Base-by-base conservation (phyloP, 2,329 filamentous ascomycete species). In the Paracamarosporium sp. region DNA sequence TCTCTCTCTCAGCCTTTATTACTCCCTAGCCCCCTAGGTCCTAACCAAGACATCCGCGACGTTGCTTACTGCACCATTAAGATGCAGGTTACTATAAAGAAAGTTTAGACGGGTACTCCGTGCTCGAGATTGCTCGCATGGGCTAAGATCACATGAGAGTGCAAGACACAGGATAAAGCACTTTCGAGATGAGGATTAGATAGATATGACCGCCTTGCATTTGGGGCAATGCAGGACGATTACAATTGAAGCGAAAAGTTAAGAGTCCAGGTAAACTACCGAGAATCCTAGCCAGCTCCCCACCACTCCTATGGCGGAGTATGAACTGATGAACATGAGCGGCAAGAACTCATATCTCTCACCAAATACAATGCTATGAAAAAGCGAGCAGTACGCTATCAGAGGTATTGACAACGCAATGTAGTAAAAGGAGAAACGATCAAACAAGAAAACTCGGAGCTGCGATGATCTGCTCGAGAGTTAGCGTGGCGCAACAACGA, bases 301-400 rank as follows among this genome's bases (percentile, higher is more conserved):
- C 17, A 97, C 88, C 0, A 98, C 93, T n/a, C 95, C 95, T 56
- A 98, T 82, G 4, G 95, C 95, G 31, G 90, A 92, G 77, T 98
- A 99, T 12, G 91, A 90, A 81, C 94, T 98, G 66, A 89, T 97
- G 73, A 98, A 95, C 94, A 99, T 98, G 67, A 98, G 81, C 25
- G 95, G 95, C 53, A 99, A 78, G 76, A 98, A 99, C 78, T 97
- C 92, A 68, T 91, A 92, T 62, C 82, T 86, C 69, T 87, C 85
- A 0, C 93, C 93, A 79, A 97, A 97, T 4, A 96, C 79, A n/a
- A 94, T 76, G 46, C 87, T 85, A 76, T 99, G 95, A 7, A 95
- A 63, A 50, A 97, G 76, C 11, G 93, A 96, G 76, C 91, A 93
- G 78, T 99, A 99, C 2, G 89, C 78, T 55, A 98, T 92, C 61